Evolutionary conservation across 2,329 filamentous ascomycete genomes (phyloP), one percentile per base, ranked within the genome.

Genomic region (Leptographium lundbergii): DNA sequence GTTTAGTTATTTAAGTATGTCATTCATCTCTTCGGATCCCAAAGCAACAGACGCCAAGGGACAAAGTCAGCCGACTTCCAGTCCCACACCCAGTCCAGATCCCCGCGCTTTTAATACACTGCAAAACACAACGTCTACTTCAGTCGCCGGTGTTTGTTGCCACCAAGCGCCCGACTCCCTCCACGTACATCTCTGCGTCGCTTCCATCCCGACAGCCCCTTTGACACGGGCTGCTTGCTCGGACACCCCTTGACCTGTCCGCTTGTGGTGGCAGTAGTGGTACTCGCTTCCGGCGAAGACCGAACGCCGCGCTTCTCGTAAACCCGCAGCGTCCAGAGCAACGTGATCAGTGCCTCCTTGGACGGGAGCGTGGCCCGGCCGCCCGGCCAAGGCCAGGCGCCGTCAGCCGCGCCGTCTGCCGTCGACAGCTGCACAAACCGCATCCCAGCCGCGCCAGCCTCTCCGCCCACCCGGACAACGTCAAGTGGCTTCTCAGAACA

Each of bases 401-500:
- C 68, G 56, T 72, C 66, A 72, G 70, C 74, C 62, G 52, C 22
- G 47, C 59, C 55, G 58, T 63, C 63, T n/a, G 61, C 47, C 66
- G 63, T 60, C 58, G 63, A 68, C 70, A 63, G 72, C 69, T 62
- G 68, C 66, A 63, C 66, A 52, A 52, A 24, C 19, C 36, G 45
- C 11, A 34, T 22, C 27, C 45, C 27, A 61, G 63, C 66, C 54
- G 63, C 60, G 27, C 54, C 66, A 63, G 68, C 67, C 54, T 67
- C 74, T 65, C 67, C 70, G 66, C 68, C 73, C 72, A 74, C 75
- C 71, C 69, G 74, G 67, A 74, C 59, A 61, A 65, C 71, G 65
- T 78, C 73, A 67, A 70, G 58, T 19, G 55, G 67, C 74, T 76
- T 73, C 72, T 84, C 75, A 83, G 67, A 67, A 63, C 81, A 82